phyloP scores from a whole-genome alignment of 306 rosid genomes.

The Mucuna pruriens region DNA sequence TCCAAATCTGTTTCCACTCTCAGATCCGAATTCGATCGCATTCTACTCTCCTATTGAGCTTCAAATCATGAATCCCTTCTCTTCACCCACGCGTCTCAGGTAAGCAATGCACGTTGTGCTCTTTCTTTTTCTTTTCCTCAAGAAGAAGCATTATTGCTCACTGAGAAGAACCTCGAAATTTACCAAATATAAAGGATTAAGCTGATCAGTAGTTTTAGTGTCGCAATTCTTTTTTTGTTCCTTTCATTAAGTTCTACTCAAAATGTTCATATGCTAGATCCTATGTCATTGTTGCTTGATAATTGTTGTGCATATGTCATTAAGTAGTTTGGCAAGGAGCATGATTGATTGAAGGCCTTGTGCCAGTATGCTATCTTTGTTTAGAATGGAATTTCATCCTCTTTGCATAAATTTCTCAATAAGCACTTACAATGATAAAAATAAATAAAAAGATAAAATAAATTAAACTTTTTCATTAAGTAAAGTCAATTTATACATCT shows the following conservation, averaged over 20 bases:
- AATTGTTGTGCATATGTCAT: slow-evolving; percentile 2
- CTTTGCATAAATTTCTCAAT: not conserved
- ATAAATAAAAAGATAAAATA: not conserved
- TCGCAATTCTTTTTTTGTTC: not conserved
- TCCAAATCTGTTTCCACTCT: slow-evolving; percentile 56
- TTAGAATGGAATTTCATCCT: not conserved
- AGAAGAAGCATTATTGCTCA: not conserved
- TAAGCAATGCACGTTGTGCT: not conserved
- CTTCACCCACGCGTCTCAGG: slow-evolving; percentile 50
- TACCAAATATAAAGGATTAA: not conserved
- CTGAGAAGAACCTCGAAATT: not conserved
- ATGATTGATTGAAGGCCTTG: not conserved
- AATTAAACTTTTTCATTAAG: not conserved
- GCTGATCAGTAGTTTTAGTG: slow-evolving; percentile 26
- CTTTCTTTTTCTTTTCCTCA: not conserved
- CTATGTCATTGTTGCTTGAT: not conserved
- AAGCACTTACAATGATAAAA: not conserved
- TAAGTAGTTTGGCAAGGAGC: too few relatives aligned
- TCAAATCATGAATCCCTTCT: slow-evolving; percentile 82
- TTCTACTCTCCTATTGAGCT: slow-evolving; percentile 58
- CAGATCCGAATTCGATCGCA: slow-evolving; percentile 31
- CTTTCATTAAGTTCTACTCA: not conserved
- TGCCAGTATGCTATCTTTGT: slow-evolving; percentile 1
- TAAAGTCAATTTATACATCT: not conserved
- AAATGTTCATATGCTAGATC: not conserved